Evolutionary conservation across 495 filamentous ascomycete genomes (phyloP).

Genomic region (Schizothecium vesticola): DNA sequence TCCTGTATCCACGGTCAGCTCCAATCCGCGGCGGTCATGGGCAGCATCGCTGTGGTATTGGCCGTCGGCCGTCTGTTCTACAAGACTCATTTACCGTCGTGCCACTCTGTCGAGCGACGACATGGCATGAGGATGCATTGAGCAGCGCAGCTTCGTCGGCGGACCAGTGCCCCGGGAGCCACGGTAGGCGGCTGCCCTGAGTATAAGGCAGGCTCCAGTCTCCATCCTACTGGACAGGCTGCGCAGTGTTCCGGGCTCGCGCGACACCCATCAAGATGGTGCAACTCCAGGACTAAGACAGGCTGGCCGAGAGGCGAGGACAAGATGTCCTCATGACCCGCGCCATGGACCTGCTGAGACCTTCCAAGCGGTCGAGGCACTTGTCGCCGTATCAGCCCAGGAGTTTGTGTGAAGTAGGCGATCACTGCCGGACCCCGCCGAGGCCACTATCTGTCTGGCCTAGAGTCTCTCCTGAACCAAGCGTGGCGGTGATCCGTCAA

Average conservation of each 20-base stretch:
- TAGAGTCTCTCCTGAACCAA: not conserved
- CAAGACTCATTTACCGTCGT: not conserved
- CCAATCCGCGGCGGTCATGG: not conserved
- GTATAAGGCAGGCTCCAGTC: not conserved
- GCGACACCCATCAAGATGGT: not conserved
- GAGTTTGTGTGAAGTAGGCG: not conserved
- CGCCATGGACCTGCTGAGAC: not conserved
- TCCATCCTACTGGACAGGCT: not conserved
- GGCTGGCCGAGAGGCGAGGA: not conserved
- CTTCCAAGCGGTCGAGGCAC: not conserved
- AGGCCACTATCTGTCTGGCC: not conserved
- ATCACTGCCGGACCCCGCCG: not conserved
- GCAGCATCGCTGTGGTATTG: not conserved
- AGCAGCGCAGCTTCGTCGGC: not conserved
- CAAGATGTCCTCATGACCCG: not conserved
- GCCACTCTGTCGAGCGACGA: not conserved
- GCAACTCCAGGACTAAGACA: not conserved
- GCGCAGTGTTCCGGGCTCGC: not conserved
- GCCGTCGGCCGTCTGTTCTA: not conserved
- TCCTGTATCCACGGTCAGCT: not conserved
- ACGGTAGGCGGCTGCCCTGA: not conserved
- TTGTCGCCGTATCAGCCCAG: not conserved
- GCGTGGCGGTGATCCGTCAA: slow-evolving; percentile 8
- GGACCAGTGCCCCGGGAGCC: not conserved
- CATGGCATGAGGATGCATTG: not conserved